Base-by-base conservation (phyloP, 139 green algal genomes). In the Volvox reticuliferus region DNA sequence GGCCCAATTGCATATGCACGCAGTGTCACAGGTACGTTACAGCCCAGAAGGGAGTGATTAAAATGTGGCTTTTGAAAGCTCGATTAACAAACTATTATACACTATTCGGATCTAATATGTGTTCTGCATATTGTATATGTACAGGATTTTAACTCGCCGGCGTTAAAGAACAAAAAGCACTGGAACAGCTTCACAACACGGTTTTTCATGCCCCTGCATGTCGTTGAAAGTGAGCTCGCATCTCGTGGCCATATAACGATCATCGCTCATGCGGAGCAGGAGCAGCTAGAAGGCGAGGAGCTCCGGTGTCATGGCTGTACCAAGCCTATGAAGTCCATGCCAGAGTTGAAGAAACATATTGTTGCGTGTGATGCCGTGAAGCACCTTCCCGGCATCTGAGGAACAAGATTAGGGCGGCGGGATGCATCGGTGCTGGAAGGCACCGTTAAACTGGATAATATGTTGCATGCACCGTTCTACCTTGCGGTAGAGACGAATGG, bases 1-100 rank as follows among this genome's bases (percentile, higher is more conserved):
- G 94, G 82, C 67, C 26, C 97, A 99, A 90, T 94, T 99, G 79
- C 97, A 99, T 91, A 77, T 99, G 85, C 97, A 99, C 89, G 96
- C 98, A 26, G 93, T 99, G 67, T 96, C 75, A 19, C 91, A 93
- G 87, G 87, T 91, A 32, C 17, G 61, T 73, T n/a, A 19, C 37
- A 1, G 36, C n/a, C 13, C 50, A 12, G 78, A 18, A 5, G 80
- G 9, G 9, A 55, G 44, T 55, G 9, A 55, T 55, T 9, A 55
- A 55, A 55, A 55, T 55, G 44, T 55, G 9, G 44, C 44, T 55
- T 14, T 55, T 55, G 5, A 55, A 55, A 55, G 44, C 44, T 55
- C 44, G 44, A 55, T 55, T 55, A 55, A 14, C 44, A 9, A 55
- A 55, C 9, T 55, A 9, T 55, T 55, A 55, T 55, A 9, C 44